These are phyloP conservation scores for Dactylella cylindrospora DNA, from an alignment of 2,329 filamentous ascomycete genomes.

Conservation along the genomic window DNA sequence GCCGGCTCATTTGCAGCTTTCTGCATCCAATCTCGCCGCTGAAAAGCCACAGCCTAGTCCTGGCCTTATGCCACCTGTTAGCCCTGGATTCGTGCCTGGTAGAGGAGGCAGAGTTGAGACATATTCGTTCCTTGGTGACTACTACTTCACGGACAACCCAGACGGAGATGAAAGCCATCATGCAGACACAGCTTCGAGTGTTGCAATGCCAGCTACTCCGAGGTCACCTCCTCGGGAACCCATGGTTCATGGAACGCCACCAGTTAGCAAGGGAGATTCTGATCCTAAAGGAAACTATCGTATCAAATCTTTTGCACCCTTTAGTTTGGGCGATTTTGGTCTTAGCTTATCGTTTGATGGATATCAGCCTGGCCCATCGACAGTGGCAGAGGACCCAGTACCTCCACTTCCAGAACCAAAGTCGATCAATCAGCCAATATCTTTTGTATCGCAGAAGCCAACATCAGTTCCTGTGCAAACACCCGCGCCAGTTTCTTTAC, in stretches of 20 bases:
- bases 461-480: no score
- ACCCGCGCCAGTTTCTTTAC: constrained; percentile 3
- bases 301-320: constrained; percentile 37
- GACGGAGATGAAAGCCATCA: constrained; percentile 15
- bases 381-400: not conserved
- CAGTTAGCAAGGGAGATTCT: constrained; percentile 4
- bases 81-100: constrained; percentile 26
- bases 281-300: constrained; percentile 18
- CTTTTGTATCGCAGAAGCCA: no score
- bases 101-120: constrained; percentile 29
- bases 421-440: no score
- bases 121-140: constrained; percentile 42
- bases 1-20: constrained; percentile 14
- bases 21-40: constrained; percentile 11
- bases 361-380: not conserved
- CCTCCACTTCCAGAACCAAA: constrained; percentile 26
- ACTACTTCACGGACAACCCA: constrained; percentile 35
- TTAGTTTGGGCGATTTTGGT: constrained; percentile 29
- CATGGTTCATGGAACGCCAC: not conserved
- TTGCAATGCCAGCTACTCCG: no score
- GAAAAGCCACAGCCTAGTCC: constrained; percentile 28
- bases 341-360: constrained; percentile 12
- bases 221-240: not conserved
- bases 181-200: not conserved
- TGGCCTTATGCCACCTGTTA: constrained; percentile 23